Evolutionary conservation across 2,329 filamentous ascomycete species (phyloP), one percentile per base, ranked within the genome.

Genomic region (Xylaria polymorpha): DNA sequence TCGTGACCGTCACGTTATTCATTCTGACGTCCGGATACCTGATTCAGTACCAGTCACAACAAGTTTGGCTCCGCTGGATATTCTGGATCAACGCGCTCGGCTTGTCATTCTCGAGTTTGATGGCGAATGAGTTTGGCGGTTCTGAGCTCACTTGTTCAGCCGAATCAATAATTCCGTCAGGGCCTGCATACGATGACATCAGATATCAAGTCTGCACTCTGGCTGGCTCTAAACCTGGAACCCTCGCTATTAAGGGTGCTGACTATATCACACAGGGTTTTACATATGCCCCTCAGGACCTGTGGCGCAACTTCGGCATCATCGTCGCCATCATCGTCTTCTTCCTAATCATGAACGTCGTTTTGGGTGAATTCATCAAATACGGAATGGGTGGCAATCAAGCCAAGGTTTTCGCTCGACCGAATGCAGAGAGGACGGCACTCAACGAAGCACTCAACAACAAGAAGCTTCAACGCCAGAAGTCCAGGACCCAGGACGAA

Each of bases 241-340:
- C 87, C 0, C 80, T 84, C 1, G 77, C 84, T 10, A 88, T 97
- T 0, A 85, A 86, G 0, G 94, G 94, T 3, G 81, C 83, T 0
- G 86, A 85, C 15, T 97, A 97, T 77, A 87, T 97, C 69, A 83
- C 86, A 0, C 80, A 88, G 25, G 88, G 85, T 0, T 97, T 92
- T 79, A 85, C 86, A 0, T 97, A 94, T 81, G 79, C 83, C 14
- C 85, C 87, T 0, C 81, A 83, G 0, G 87, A 95, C 61, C 83
- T 96, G 0, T 97, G 94, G 94, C 86, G 93, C 50, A 94, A 96
- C 80, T 93, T 92, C 78, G 93, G 92, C 1, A 96, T 97, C 71
- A 90, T 97, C 69, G 78, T 94, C 12, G 89, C 85, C 1, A 87
- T 97, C 70, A 93, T 97, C 63, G 80, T 91, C 48, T 89, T 89